Evolutionary conservation across 176 grass and related monocot genomes (phyloP).

Genomic region (Ensete ventricosum): DNA sequence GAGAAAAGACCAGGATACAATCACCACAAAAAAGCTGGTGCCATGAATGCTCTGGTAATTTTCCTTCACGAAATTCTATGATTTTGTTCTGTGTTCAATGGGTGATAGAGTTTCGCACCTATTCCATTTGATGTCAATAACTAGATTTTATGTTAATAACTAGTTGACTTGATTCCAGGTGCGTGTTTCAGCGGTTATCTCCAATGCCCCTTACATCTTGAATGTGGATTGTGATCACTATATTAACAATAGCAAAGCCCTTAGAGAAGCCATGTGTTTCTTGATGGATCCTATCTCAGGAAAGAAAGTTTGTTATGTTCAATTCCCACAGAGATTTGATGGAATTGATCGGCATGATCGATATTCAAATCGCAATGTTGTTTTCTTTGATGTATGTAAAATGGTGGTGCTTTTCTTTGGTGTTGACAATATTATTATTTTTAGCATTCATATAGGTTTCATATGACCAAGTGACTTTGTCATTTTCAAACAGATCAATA

Average conservation of each 20-base stretch:
- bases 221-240: constrained; percentile 55
- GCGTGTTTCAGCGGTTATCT: constrained; percentile 38
- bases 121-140: background rate
- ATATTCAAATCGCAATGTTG: constrained; percentile 48
- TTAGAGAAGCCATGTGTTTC: constrained; percentile 51
- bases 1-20: constrained; percentile 43
- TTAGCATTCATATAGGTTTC: background rate
- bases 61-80: background rate
- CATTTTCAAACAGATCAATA: constrained; percentile 33
- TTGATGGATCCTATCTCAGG: constrained; percentile 43
- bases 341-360: constrained; percentile 44
- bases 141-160: constrained; percentile 1
- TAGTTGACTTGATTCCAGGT: constrained; percentile 24
- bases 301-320: constrained; percentile 46
- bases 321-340: constrained; percentile 54
- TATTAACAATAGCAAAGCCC: constrained; percentile 41
- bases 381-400: constrained; percentile 44
- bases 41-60: constrained; percentile 51
- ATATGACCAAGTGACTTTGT: background rate
- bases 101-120: background rate
- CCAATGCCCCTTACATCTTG: constrained; percentile 47
- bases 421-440: background rate
- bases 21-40: constrained; percentile 54
- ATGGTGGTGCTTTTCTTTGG: background rate
- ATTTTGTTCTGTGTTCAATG: background rate